A percentile compares a stretch with the other conserved stretches of the same genome.
phyloP scores from a whole-genome alignment of 768 basidiomycete genomes.

The Cystofilobasidium macerans region DNA sequence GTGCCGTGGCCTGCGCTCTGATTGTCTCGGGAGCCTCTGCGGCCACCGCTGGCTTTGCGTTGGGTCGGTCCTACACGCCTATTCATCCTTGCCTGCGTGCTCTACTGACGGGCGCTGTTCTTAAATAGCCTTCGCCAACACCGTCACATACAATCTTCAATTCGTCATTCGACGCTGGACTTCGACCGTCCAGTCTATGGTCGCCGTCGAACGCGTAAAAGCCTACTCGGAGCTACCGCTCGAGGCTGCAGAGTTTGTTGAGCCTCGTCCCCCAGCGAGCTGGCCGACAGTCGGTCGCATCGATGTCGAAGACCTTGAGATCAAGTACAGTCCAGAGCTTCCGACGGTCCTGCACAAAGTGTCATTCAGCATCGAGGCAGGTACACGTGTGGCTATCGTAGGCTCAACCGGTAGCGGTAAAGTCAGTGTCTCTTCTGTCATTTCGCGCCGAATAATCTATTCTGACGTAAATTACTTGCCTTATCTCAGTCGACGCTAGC shows the following conservation, averaged over 20 bases:
- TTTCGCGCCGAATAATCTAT: neutral
- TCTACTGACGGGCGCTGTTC: slow-evolving; percentile 34
- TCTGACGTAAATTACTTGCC: neutral
- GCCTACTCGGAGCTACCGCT: slow-evolving; percentile 37
- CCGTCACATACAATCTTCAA: slow-evolving; percentile 56
- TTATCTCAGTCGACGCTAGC: slow-evolving; percentile 38
- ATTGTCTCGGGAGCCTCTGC: slow-evolving; percentile 61
- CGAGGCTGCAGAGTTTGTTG: slow-evolving; percentile 73
- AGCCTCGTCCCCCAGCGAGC: slow-evolving; percentile 61
- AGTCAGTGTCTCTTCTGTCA: neutral
- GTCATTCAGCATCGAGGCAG: slow-evolving; percentile 59
- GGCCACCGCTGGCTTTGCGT: slow-evolving; percentile 53
- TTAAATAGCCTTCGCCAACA: slow-evolving; percentile 75
- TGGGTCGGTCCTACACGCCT: neutral
- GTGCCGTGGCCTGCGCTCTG: slow-evolving; percentile 58
- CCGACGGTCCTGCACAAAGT: slow-evolving; percentile 73
- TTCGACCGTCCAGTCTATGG: slow-evolving; percentile 32
- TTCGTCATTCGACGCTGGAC: slow-evolving; percentile 36
- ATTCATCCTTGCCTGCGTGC: neutral
- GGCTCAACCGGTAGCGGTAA: slow-evolving; percentile 39
- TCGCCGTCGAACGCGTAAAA: slow-evolving; percentile 34
- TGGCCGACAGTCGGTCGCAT: slow-evolving; percentile 55
- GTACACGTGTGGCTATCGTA: slow-evolving; percentile 57
- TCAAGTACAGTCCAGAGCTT: slow-evolving; percentile 51
- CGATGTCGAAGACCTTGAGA: slow-evolving; percentile 33